These are phyloP conservation scores for Coniella lustricola DNA, from an alignment of 2,329 filamentous ascomycete genomes.

Conservation along the genomic window DNA sequence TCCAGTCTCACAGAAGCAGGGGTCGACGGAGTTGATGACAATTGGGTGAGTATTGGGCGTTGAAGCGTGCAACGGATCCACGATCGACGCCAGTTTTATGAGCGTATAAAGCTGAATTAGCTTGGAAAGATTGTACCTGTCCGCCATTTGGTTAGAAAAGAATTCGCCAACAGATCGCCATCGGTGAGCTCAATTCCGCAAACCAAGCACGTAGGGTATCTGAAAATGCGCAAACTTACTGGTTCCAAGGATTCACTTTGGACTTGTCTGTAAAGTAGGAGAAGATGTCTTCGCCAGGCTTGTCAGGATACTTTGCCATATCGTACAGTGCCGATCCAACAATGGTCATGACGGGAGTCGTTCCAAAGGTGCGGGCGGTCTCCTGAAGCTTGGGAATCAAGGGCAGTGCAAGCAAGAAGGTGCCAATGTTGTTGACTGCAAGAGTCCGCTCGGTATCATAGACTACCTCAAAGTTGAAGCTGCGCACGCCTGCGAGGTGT, in stretches of 20 bases:
- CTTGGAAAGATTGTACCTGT: slow-evolving; percentile 19
- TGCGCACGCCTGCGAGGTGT: slow-evolving; percentile 30
- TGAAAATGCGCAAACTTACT: slow-evolving; percentile 1
- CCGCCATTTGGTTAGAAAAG: neutral
- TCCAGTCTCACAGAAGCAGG: slow-evolving; percentile 20
- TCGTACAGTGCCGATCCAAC: slow-evolving; percentile 19
- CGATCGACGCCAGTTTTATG: slow-evolving; percentile 10
- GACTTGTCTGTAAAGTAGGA: slow-evolving; percentile 15
- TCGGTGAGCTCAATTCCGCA: too few species aligned
- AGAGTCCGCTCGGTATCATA: slow-evolving; percentile 14
- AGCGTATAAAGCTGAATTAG: slow-evolving; percentile 14
- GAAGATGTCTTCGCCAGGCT: slow-evolving; percentile 18
- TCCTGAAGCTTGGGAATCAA: slow-evolving; percentile 16
- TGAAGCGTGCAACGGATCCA: slow-evolving; percentile 4
- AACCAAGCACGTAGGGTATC: too few species aligned
- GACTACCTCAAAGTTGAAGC: slow-evolving; percentile 9
- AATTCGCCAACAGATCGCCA: too few species aligned
- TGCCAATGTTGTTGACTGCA: slow-evolving; percentile 16
- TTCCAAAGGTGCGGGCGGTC: slow-evolving; percentile 7
- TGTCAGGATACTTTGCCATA: slow-evolving; percentile 18
- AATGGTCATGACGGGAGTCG: slow-evolving; percentile 16
- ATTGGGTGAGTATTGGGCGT: slow-evolving; percentile 8
- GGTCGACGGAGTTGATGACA: slow-evolving; percentile 20
- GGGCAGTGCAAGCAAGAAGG: slow-evolving; percentile 14
- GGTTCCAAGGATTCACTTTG: slow-evolving; percentile 10